phyloP scores from a whole-genome alignment of 169 alveolate species.

The Eimeria zaria region DNA sequence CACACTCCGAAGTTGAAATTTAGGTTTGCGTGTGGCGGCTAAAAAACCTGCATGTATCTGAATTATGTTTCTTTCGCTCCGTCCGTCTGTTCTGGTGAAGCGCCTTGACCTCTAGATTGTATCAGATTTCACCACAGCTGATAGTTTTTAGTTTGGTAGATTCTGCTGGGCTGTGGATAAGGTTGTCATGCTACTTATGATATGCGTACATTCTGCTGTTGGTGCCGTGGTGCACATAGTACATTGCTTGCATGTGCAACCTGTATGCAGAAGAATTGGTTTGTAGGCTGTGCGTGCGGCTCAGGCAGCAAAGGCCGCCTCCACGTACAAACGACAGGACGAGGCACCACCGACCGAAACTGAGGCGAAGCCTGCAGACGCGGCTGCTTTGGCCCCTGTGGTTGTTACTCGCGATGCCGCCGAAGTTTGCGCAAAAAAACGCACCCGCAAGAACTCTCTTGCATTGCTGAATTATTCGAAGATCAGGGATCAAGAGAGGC shows the following conservation, averaged over 20 bases:
- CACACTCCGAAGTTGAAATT: not conserved
- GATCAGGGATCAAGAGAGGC: slow-evolving; percentile 69
- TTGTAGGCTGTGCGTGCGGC: not conserved
- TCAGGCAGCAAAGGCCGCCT: slow-evolving; percentile 81
- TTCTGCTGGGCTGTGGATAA: not conserved
- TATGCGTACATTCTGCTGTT: not conserved
- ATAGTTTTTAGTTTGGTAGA: not conserved
- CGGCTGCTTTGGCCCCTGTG: not conserved
- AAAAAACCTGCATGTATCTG: not conserved
- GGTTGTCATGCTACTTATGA: not conserved
- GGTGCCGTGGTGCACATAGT: not conserved
- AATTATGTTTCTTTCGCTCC: not conserved
- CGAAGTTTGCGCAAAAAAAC: slow-evolving; percentile 75
- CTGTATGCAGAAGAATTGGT: not conserved
- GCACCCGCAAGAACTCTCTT: slow-evolving; percentile 82
- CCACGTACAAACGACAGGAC: slow-evolving; percentile 80
- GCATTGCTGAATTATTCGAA: slow-evolving; percentile 74
- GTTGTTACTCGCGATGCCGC: slow-evolving; percentile 56
- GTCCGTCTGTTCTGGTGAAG: not conserved
- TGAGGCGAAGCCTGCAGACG: slow-evolving; percentile 51
- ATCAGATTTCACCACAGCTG: not conserved
- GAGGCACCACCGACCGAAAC: slow-evolving; percentile 69
- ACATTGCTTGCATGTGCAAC: not conserved
- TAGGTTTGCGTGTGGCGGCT: not conserved
- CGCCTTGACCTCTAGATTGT: not conserved